Base-by-base conservation (phyloP, 108 stramenopile species). In the Skeletonema grethae region DNA sequence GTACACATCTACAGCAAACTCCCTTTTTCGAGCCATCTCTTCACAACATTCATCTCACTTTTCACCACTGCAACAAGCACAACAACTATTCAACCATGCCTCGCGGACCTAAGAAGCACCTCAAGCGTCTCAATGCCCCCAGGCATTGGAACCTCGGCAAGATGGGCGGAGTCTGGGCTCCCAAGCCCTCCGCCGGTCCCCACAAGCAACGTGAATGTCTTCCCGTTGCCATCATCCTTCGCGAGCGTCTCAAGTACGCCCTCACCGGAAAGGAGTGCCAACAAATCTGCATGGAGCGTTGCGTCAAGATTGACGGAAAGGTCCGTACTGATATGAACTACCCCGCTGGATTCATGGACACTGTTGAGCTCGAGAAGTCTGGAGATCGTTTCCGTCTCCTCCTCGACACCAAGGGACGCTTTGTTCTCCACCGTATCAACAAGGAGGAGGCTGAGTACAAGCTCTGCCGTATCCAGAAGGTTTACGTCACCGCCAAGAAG, bases 311-410 rank as follows among this genome's bases (percentile, higher is more conserved):
- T 59, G 98, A 98, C 72, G 98, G 98, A 70, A 98, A 98, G 92
- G 89, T 99, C 75, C 96, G 99, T 67, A 98, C 99, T 48, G 99
- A 99, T 82, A 73, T 83, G 66, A 97, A 97, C 92, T 99, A 88
- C 91, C 99, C 99, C 50, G 96, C 97, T 34, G 99, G 99, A 12
- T 98, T 99, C 95, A 98, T 98, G 98, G 99, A 99, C 72, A 96
- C 99, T 46, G 83, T 99, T 39, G 83, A 89, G 65, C 85, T 99
- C 61, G 95, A 96, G 56, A 97, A 97, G 91, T 86, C 95, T 43
- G 95, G 93, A 59, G 98, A 99, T 75, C 82, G 88, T 56, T 98
- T 98, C 93, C 96, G 99, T 63, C 91, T 99, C 57, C 59, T 99
- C 64, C 98, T 95, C 90, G 98, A 99, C 82, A 89, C 88, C 83